Evolutionary conservation across 202 grass and related monocot genomes (phyloP), one percentile per base, ranked within the genome.

Genomic region (Digitaria exilis): DNA sequence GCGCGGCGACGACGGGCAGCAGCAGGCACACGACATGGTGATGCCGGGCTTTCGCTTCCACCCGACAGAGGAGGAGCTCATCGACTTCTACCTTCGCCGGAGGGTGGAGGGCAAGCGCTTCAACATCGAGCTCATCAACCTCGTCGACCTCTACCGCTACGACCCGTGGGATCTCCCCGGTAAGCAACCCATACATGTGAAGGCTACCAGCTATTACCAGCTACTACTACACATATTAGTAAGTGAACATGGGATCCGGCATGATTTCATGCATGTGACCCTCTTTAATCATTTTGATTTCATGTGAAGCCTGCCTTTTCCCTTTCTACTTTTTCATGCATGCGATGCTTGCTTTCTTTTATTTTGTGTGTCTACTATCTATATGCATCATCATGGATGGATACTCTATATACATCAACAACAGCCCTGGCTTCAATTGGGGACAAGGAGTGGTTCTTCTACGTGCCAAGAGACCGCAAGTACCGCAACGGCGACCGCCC

Each of bases 11-110:
- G 68, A 80, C 24, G 86, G 55, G 35, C 89, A 92, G 41, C 73
- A 11, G 17, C 86, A 86, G n/a, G 71, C 68, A 43, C 55, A 92
- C 35, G 95, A 94, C 82, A 81, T 87, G 43, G 84, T 94, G 84
- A 97, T 97, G 95, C 95, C 95, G 9, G 95, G 95, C 42, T 97
- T 97, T 78, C 88, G 95, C 21, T 97, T 97, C 93, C 92, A 97
- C 85, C 95, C 95, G 10, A 93, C 95, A 13, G 95, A 97, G 84
- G 95, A 97, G 76, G 95, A 97, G 82, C 89, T 97, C 65, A 94
- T 97, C 85, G 95, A 94, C 74, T 97, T 94, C 90, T 97, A 97
- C 86, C 95, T 97, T 75, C 92, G 95, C 79, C 90, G 92, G 50
- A 94, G 92, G 79, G 95, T 97, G 9, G 92, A 97, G 83, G 92